Conservation (phyloP, 257 asterid genomes). For the Gentiana dahurica region DNA sequence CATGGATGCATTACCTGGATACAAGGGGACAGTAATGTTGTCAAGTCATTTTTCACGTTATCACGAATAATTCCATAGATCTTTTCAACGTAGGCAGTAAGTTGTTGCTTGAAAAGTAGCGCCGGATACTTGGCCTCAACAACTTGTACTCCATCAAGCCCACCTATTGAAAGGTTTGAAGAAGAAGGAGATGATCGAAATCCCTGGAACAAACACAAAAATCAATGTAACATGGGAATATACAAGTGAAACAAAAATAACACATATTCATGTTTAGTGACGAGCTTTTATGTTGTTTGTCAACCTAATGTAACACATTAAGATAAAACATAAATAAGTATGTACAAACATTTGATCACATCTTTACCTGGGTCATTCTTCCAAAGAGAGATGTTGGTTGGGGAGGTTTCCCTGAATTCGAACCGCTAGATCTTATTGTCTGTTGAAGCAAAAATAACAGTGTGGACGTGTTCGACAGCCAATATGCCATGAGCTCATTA, state of each 20-base stretch:
- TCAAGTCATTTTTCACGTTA: conserved; percentile 53
- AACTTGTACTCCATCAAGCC: conserved; percentile 58
- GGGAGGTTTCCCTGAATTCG: conserved; percentile 45
- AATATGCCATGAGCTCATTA: conserved; percentile 54
- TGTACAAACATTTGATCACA: conserved; percentile 4
- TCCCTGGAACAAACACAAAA: conserved; percentile 27
- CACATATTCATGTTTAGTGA: too few species aligned
- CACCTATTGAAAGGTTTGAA: conserved; percentile 45
- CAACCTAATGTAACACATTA: background rate
- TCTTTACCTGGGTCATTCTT: conserved; percentile 55
- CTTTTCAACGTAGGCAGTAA: conserved; percentile 79
- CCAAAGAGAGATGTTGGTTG: conserved; percentile 73
- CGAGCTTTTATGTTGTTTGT: too few species aligned
- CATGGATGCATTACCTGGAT: conserved; percentile 36
- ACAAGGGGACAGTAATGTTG: conserved; percentile 44
- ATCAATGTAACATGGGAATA: too few species aligned
- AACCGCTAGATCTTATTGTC: conserved; percentile 36
- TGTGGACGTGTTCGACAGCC: conserved; percentile 78
- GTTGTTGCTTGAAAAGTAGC: conserved; percentile 78
- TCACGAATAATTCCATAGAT: conserved; percentile 81
- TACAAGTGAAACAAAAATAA: too few species aligned
- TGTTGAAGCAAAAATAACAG: conserved; percentile 65
- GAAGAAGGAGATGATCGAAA: conserved; percentile 64
- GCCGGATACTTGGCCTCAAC: conserved; percentile 89
- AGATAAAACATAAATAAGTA: conserved; percentile 2